Percentiles rank a stretch among this genome's conserved stretches.
Conservation (phyloP, 169 alveolate species). For the Babesia gibsoni region DNA sequence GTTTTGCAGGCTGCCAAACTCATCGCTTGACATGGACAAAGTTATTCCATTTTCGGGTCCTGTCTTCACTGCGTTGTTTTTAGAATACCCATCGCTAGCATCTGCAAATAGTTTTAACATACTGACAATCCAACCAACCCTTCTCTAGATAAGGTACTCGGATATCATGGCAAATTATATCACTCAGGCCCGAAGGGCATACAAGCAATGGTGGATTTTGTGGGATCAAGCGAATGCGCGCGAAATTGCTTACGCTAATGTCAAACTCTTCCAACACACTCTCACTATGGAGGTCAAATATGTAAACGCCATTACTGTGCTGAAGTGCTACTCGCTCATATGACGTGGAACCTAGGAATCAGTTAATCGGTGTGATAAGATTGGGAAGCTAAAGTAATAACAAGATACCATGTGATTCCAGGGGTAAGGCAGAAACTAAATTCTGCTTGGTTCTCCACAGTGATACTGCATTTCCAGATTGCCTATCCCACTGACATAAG, state of each 20-base stretch:
- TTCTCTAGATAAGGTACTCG: not conserved
- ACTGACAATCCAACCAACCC: too few relatives aligned
- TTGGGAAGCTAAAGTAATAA: not conserved
- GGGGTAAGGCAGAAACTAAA: conserved; percentile 25
- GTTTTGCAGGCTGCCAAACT: conserved; percentile 48
- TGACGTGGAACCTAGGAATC: not conserved
- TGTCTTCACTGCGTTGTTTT: too few relatives aligned
- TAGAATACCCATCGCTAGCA: too few relatives aligned
- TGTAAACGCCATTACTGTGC: conserved; percentile 7
- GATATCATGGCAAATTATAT: conserved; percentile 13
- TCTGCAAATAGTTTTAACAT: too few relatives aligned
- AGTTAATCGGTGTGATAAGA: not conserved
- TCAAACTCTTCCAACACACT: not conserved
- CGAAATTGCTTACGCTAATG: conserved; percentile 3
- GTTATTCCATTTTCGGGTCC: too few relatives aligned
- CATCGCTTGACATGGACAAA: too few relatives aligned
- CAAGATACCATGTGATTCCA: conserved; percentile 15
- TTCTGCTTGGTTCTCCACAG: not conserved
- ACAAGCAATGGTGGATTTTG: not conserved
- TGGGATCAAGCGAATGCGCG: not conserved
- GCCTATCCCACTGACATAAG: conserved; percentile 44
- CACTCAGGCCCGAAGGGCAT: conserved; percentile 23
- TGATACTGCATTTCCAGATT: conserved; percentile 27
- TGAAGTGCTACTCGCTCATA: conserved; percentile 4
- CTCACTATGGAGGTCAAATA: not conserved